Evolutionary conservation across 2,329 filamentous ascomycete genomes (phyloP).

Genomic region (Elsinoe batatas): DNA sequence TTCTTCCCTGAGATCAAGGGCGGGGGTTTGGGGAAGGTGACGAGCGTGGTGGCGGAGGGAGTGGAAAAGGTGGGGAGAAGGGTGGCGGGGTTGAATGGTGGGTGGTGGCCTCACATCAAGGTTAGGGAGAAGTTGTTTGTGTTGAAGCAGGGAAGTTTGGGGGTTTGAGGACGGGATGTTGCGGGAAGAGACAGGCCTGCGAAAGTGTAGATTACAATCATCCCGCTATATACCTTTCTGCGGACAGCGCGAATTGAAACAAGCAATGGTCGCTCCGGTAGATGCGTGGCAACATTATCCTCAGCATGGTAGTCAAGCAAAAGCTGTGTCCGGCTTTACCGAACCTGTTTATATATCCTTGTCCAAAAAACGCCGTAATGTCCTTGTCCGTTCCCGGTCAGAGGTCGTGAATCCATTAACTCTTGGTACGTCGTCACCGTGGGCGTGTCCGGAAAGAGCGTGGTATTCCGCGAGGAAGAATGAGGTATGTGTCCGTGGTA

Average conservation of each 20-base stretch:
- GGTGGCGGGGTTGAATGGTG: conserved; percentile 30
- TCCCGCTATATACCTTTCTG: neutral
- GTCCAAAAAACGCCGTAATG: neutral
- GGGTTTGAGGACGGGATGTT: neutral
- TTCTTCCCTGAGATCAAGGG: conserved; percentile 18
- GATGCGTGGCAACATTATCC: no score
- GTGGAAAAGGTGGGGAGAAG: neutral
- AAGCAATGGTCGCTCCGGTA: no score
- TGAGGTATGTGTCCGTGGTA: neutral
- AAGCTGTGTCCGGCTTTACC: neutral
- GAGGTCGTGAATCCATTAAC: neutral
- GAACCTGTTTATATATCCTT: neutral
- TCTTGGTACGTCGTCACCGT: neutral
- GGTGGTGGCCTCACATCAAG: conserved; percentile 46
- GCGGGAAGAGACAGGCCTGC: neutral
- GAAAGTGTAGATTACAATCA: neutral
- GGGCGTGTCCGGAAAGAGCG: neutral
- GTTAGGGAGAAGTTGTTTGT: conserved; percentile 47
- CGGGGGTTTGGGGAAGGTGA: conserved; percentile 17
- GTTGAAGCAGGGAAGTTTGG: conserved; percentile 29
- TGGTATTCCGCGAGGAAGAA: neutral
- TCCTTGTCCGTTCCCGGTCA: neutral
- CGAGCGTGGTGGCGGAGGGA: conserved; percentile 19
- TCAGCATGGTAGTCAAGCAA: no score
- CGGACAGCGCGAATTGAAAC: no score